Conservation (phyloP, 1,284 basidiomycete species). For the Ganoderma resinaceum region DNA sequence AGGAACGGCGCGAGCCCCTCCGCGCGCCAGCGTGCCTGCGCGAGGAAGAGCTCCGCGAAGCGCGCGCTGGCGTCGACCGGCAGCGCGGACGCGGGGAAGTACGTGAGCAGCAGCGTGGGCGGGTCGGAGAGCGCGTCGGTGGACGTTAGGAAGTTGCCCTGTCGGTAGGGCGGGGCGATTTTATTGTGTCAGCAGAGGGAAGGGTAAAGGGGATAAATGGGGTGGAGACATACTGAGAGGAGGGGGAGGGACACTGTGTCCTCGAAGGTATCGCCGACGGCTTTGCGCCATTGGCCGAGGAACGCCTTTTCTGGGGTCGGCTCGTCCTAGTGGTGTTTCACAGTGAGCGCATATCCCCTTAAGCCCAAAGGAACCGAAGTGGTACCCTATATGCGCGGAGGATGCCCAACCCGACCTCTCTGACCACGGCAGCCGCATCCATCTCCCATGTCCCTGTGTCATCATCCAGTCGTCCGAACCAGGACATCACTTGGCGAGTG, state of each 20-base stretch:
- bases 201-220: slow-evolving; percentile 6
- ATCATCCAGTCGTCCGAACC: slow-evolving; percentile 70
- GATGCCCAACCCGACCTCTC: slow-evolving; percentile 76
- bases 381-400: slow-evolving; percentile 69
- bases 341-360: neutral
- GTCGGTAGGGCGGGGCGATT: neutral
- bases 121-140: slow-evolving; percentile 39
- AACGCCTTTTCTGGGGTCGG: slow-evolving; percentile 64
- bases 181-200: neutral
- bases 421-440: slow-evolving; percentile 62
- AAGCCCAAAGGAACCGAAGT: neutral
- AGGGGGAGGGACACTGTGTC: slow-evolving; percentile 61
- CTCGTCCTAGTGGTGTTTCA: slow-evolving; percentile 51
- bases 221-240: slow-evolving; percentile 62
- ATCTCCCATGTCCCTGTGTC: slow-evolving; percentile 60
- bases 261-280: slow-evolving; percentile 80
- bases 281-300: slow-evolving; percentile 68
- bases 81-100: slow-evolving; percentile 78
- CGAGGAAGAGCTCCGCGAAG: slow-evolving; percentile 86
- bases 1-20: slow-evolving; percentile 86
- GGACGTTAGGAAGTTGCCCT: slow-evolving; percentile 77
- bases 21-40: slow-evolving; percentile 76
- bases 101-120: slow-evolving; percentile 49
- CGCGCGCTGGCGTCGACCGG: slow-evolving; percentile 78
- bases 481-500: slow-evolving; percentile 72